Conservation (phyloP, 2,329 filamentous ascomycete species). For the Neonectria coccinea region DNA sequence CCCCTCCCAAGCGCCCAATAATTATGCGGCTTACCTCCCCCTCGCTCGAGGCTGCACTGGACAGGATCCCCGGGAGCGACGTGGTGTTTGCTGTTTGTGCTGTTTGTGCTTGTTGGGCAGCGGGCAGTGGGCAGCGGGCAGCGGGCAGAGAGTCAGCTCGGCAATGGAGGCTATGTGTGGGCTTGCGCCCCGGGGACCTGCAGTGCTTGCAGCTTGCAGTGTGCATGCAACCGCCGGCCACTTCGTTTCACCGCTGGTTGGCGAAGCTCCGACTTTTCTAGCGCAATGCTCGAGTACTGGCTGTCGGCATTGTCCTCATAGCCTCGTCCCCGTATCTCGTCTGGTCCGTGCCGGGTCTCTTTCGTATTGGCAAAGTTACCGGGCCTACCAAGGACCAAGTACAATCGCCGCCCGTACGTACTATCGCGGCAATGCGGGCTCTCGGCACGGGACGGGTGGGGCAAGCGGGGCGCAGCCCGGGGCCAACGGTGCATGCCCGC, state of each 20-base stretch:
- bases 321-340: neutral
- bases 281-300: too few species aligned
- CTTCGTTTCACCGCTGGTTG: constrained; percentile 4
- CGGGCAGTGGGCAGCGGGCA: neutral
- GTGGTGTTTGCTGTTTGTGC: constrained; percentile 4
- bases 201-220: constrained; percentile 4
- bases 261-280: neutral
- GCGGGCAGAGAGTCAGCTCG: neutral
- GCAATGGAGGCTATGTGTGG: constrained; percentile 10
- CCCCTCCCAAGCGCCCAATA: neutral
- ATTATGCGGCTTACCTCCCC: neutral
- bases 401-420: neutral
- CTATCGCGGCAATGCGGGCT: neutral
- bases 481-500: neutral
- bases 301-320: neutral
- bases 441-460: constrained; percentile 34
- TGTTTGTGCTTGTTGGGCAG: neutral
- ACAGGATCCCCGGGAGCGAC: neutral
- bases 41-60: neutral
- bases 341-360: neutral
- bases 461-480: constrained; percentile 34
- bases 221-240: constrained; percentile 1
- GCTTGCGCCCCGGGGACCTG: constrained; percentile 10
- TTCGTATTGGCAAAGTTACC: neutral
- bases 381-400: neutral